Conservation (phyloP, 2,329 filamentous ascomycete genomes). For the Aureobasidium pullulans region DNA sequence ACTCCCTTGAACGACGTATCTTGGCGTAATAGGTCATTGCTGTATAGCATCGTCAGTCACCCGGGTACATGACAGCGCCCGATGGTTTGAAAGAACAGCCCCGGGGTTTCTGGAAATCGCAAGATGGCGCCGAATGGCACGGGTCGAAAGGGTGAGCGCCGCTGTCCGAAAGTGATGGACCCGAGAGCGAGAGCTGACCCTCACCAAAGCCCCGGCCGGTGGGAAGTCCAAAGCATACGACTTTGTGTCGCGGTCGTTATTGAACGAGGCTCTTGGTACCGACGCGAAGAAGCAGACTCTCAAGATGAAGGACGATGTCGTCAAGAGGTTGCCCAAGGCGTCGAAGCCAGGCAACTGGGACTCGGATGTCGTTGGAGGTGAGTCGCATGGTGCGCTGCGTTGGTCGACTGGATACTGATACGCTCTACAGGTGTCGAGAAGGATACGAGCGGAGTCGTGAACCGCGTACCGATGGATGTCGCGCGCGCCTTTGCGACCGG, state of each 20-base stretch:
- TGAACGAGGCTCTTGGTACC: slow-evolving; percentile 6
- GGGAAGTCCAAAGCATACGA: slow-evolving; percentile 9
- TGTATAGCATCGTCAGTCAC: neutral
- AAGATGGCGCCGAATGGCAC: slow-evolving; percentile 18
- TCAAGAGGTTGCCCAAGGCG: slow-evolving; percentile 24
- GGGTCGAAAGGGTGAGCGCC: slow-evolving; percentile 16
- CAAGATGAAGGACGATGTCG: slow-evolving; percentile 22
- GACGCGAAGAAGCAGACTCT: slow-evolving; percentile 6
- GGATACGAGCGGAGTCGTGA: slow-evolving; percentile 28
- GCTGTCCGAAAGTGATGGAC: neutral
- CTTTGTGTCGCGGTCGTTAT: slow-evolving; percentile 13
- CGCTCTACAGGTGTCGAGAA: slow-evolving; percentile 10
- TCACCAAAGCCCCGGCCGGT: slow-evolving; percentile 11
- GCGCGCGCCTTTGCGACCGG: slow-evolving; percentile 75
- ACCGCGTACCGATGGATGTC: slow-evolving; percentile 65
- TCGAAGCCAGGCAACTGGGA: slow-evolving; percentile 29
- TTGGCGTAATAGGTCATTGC: slow-evolving; percentile 5
- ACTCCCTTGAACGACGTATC: slow-evolving; percentile 2
- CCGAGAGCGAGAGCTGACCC: slow-evolving; percentile 6
- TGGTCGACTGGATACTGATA: neutral
- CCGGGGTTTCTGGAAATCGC: neutral
- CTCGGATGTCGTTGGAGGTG: slow-evolving; percentile 23
- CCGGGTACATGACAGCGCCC: neutral
- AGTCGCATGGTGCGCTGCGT: neutral
- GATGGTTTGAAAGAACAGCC: slow-evolving; percentile 7